A percentile compares a stretch with the other conserved stretches of the same genome.
Conservation (phyloP, 2,329 filamentous ascomycete species). For the Claviceps digitariae region DNA sequence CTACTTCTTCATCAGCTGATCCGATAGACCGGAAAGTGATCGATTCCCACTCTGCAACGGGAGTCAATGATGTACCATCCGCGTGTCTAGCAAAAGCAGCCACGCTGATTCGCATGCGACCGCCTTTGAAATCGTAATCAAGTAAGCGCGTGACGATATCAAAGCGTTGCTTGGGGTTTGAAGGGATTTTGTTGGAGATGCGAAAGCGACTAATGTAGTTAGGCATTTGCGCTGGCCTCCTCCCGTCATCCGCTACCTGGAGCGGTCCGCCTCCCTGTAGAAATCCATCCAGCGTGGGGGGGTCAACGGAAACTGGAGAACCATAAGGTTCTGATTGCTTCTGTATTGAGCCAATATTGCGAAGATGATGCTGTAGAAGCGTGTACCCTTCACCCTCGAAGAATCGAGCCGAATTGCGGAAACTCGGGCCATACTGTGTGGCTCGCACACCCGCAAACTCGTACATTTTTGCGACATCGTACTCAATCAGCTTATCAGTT, state of each 20-base stretch:
- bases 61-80: conserved; percentile 4
- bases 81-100: conserved; percentile 11
- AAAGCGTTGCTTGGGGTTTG: conserved; percentile 8
- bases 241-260: conserved; percentile 9
- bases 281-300: conserved; percentile 16
- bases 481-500: conserved; percentile 2
- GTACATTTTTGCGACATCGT: conserved; percentile 1
- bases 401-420: conserved; percentile 11
- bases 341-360: conserved; percentile 8
- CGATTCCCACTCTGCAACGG: conserved; percentile 13
- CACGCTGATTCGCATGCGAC: conserved; percentile 13
- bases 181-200: conserved; percentile 16
- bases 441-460: conserved; percentile 5
- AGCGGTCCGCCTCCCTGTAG: conserved; percentile 13
- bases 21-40: conserved; percentile 6
- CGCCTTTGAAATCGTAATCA: conserved; percentile 12
- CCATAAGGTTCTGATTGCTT: conserved; percentile 5
- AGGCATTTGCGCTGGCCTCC: conserved; percentile 15
- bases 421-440: conserved; percentile 15
- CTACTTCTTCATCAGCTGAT: conserved; percentile 3
- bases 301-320: conserved; percentile 14
- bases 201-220: conserved; percentile 17
- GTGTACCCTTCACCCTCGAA: conserved; percentile 12
- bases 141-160: conserved; percentile 13
- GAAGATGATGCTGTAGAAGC: conserved; percentile 10